These are phyloP conservation scores for Trametes maxima DNA, from an alignment of 768 basidiomycete species.

Conservation along the genomic window DNA sequence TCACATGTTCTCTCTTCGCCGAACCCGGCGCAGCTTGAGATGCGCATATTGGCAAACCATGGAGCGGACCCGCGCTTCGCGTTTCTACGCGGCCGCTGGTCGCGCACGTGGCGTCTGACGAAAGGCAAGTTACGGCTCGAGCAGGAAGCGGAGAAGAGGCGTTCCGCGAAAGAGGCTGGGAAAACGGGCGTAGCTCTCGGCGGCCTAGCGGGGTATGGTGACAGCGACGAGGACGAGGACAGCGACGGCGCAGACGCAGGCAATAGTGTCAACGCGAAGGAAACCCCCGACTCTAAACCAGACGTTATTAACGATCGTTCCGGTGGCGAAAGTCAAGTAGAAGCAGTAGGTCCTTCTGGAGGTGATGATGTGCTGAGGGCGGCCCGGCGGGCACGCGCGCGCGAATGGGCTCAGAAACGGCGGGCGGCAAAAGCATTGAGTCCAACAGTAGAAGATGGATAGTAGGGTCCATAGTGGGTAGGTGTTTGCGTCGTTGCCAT, in stretches of 20 bases:
- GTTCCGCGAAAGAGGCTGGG: constrained; percentile 28
- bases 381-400: constrained; percentile 56
- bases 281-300: background rate
- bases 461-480: no score
- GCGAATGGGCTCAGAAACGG: constrained; percentile 59
- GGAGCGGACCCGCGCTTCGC: constrained; percentile 77
- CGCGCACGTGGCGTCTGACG: constrained; percentile 57
- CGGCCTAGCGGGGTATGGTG: constrained; percentile 57
- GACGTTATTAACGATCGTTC: background rate
- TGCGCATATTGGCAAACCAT: constrained; percentile 88
- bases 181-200: constrained; percentile 49
- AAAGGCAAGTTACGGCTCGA: constrained; percentile 49
- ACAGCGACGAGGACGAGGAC: constrained; percentile 34
- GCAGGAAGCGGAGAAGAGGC: constrained; percentile 22
- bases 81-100: constrained; percentile 81
- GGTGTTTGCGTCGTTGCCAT: no score
- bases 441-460: no score
- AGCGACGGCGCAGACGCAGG: background rate
- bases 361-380: constrained; percentile 41
- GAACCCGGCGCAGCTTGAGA: constrained; percentile 81
- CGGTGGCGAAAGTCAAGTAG: background rate
- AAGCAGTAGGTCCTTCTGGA: background rate
- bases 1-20: constrained; percentile 66
- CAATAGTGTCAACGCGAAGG: background rate
- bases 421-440: constrained; percentile 31